Percentiles rank a stretch among this genome's conserved stretches.
Conservation (phyloP, 345 rosid species). For the Pugionium dolabratum region DNA sequence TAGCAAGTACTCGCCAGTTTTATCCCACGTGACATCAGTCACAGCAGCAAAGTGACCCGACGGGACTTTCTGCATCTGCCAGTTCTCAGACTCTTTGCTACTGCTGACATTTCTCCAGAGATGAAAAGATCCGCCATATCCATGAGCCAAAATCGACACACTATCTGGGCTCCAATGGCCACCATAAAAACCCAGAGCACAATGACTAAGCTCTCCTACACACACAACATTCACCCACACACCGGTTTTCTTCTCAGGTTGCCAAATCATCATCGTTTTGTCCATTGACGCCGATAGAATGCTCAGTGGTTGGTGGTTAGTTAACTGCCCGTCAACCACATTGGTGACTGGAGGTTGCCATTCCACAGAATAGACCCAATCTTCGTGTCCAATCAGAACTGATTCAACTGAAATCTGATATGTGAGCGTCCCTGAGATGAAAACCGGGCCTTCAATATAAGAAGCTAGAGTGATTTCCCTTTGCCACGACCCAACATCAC, state of each 20-base stretch:
- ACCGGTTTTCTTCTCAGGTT: conserved; percentile 82
- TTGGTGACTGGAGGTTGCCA: conserved; percentile 74
- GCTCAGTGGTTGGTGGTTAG: conserved; percentile 65
- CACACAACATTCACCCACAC: conserved; percentile 97
- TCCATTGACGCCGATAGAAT: conserved; percentile 95
- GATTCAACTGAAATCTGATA: conserved; percentile 93
- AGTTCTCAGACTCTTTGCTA: conserved; percentile 52
- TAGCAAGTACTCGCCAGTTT: conserved; percentile 68
- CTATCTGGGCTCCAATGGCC: conserved; percentile 90
- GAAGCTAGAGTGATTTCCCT: conserved; percentile 71
- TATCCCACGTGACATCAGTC: conserved; percentile 81
- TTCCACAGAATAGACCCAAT: conserved; percentile 95
- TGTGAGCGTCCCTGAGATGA: conserved; percentile 60
- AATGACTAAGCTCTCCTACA: conserved; percentile 94
- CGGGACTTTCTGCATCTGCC: conserved; percentile 89
- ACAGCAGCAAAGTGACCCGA: conserved; percentile 90
- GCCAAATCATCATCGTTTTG: conserved; percentile 99
- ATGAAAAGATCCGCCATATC: conserved; percentile 92
- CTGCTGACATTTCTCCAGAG: conserved; percentile 76
- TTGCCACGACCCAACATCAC: conserved; percentile 40
- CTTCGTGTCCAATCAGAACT: conserved; percentile 94
- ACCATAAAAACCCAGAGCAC: conserved; percentile 96
- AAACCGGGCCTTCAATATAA: conserved; percentile 86
- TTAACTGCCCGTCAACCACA: conserved; percentile 38
- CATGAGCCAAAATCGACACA: conserved; percentile 76